Conservation (phyloP, 2,329 filamentous ascomycete species). For the Pseudogymnoascus sp. region DNA sequence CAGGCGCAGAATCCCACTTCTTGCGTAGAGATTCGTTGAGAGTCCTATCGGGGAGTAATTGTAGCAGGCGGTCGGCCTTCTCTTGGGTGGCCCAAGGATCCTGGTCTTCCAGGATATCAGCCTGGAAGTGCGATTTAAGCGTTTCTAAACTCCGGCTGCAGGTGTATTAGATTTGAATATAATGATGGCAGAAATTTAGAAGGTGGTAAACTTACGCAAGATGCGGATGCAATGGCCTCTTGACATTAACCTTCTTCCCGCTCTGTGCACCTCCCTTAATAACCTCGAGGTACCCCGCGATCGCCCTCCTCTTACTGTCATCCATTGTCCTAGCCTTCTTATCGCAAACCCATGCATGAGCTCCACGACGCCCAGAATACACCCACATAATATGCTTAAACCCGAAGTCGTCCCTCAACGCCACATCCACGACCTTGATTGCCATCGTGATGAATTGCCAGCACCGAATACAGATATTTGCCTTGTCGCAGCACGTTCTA, state of each 20-base stretch:
- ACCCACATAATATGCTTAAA: slow-evolving; percentile 98
- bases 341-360: slow-evolving; percentile 97
- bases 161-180: slow-evolving; percentile 10
- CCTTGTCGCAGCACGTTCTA: slow-evolving; percentile 86
- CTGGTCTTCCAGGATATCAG: slow-evolving; percentile 72
- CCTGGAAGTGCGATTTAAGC: slow-evolving; percentile 74
- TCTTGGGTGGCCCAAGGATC: slow-evolving; percentile 71
- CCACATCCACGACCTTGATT: slow-evolving; percentile 83
- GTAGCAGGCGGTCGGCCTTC: slow-evolving; percentile 67
- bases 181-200: neutral
- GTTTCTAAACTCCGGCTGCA: slow-evolving; percentile 71
- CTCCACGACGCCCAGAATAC: slow-evolving; percentile 91
- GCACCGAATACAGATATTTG: slow-evolving; percentile 87
- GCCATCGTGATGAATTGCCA: slow-evolving; percentile 98
- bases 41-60: slow-evolving; percentile 71
- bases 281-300: slow-evolving; percentile 84
- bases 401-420: slow-evolving; percentile 86
- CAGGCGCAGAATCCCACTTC: slow-evolving; percentile 84
- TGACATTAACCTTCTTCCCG: slow-evolving; percentile 77
- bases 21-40: slow-evolving; percentile 72
- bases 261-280: slow-evolving; percentile 78
- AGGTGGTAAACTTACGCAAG: slow-evolving; percentile 46
- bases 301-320: slow-evolving; percentile 73
- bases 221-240: slow-evolving; percentile 83
- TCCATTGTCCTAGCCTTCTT: slow-evolving; percentile 75